Base-by-base conservation (phyloP, 306 rosid species). In the Quercus gilva region DNA sequence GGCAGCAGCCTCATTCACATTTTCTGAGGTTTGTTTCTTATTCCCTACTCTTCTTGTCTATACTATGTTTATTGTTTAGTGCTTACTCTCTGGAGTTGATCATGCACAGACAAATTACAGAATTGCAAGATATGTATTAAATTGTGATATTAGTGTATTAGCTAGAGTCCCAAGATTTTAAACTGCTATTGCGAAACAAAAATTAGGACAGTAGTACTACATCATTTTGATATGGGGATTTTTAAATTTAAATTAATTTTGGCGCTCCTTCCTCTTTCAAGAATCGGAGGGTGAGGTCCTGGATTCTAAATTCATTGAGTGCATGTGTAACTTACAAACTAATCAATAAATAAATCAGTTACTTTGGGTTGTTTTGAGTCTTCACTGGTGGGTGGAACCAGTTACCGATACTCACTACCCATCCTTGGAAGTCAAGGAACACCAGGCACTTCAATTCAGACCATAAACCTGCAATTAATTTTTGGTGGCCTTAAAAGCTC, bases 1-100 rank as follows among this genome's bases (percentile, higher is more conserved):
- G 18, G 81, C 83, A 89, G 91, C 98, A 20, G 88, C 98, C 55
- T 95, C 99, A 3, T 83, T 91, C 68, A 95, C 99, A 60, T 95
- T 88, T 79, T 95, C 99, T 4, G 98, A 92, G 98, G 99, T 92
- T 79, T 81, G 98, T 82, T 41, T 63, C 26, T 21, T 3, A 56
- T 17, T 3, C 9, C 25, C 75, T n/a, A 41, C 13, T 51, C 49
- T 56, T 21, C 33, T 43, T 8, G 26, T 71, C 23, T 51, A 92
- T 56, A 93, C 75, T 1, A 20, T 72, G 19, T n/a, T 18, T 31
- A 25, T 20, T 72, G 19, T n/a, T 18, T 31, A 25, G 35, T 25
- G 26, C 63, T 20, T 20, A 20, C 63, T n/a, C 63, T 23, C 20
- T 18, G 1, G 26, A 21, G 98, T 94, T 13, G 45, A 37, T 37